These are phyloP conservation scores for Stentor coeruleus DNA, from an alignment of 73 alveolate genomes.

Conservation along the genomic window DNA sequence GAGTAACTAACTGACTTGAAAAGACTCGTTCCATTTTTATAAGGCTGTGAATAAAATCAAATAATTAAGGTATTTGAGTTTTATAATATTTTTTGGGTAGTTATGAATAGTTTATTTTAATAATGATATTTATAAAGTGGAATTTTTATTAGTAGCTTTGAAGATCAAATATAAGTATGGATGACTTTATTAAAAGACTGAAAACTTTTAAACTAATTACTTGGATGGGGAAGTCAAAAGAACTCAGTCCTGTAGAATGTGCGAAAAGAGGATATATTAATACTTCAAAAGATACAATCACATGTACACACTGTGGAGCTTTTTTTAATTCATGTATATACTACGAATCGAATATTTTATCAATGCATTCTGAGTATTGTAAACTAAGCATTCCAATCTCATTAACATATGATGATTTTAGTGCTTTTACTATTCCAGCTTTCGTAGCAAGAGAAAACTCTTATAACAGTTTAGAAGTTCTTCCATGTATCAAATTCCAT, in stretches of 20 bases:
- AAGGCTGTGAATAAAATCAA: too few relatives aligned
- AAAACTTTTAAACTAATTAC: background rate
- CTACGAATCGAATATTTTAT: background rate
- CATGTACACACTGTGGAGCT: slow-evolving; percentile 8
- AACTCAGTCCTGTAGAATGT: slow-evolving; percentile 5
- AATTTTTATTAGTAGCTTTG: too few relatives aligned
- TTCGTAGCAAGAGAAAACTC: background rate
- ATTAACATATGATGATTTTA: background rate
- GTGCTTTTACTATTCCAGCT: background rate
- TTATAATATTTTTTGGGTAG: too few relatives aligned
- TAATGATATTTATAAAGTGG: too few relatives aligned
- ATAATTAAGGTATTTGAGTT: too few relatives aligned
- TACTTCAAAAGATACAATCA: background rate
- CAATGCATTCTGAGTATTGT: background rate
- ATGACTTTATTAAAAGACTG: background rate
- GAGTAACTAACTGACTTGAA: background rate
- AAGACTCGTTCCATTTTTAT: background rate
- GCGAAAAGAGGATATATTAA: background rate
- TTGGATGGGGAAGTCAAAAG: background rate
- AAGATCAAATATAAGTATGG: too few relatives aligned
- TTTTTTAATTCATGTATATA: too few relatives aligned
- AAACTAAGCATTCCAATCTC: background rate
- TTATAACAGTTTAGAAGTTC: background rate
- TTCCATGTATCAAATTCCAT: background rate
- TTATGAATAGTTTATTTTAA: too few relatives aligned